A percentile compares a stretch with the other conserved stretches of the same genome.
Evolutionary conservation across 345 rosid species (phyloP).

Genomic region (Arabidopsis arenosa): DNA sequence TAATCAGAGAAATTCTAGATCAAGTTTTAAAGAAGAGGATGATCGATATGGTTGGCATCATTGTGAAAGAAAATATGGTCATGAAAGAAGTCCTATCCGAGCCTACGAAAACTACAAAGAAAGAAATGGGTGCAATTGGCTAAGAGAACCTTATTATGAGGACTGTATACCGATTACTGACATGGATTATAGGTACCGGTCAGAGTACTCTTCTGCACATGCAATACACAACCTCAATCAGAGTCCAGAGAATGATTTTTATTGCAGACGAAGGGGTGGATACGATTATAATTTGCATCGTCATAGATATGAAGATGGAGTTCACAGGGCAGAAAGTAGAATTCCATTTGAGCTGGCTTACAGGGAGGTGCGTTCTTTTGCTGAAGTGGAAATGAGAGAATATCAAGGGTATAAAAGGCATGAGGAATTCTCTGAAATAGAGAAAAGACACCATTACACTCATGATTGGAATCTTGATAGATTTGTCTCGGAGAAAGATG

Average conservation of each 20-base stretch:
- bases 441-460: constrained; percentile 41
- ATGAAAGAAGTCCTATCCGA: constrained; percentile 39
- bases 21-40: constrained; percentile 42
- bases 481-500: constrained; percentile 42
- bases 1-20: constrained; percentile 35
- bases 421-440: constrained; percentile 43
- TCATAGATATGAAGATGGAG: constrained; percentile 38
- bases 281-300: constrained; percentile 39
- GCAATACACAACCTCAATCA: constrained; percentile 39
- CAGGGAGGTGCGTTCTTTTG: constrained; percentile 42
- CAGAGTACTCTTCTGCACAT: constrained; percentile 40
- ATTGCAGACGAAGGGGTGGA: constrained; percentile 41
- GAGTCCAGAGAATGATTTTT: constrained; percentile 41
- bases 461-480: constrained; percentile 47
- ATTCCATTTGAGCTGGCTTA: constrained; percentile 40
- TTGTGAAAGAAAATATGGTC: constrained; percentile 39
- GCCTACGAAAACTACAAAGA: constrained; percentile 42
- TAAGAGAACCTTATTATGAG: constrained; percentile 30
- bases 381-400: constrained; percentile 42
- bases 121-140: constrained; percentile 36
- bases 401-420: constrained; percentile 45
- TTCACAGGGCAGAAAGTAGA: constrained; percentile 38
- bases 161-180: constrained; percentile 42
- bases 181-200: constrained; percentile 39
- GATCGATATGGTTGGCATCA: constrained; percentile 41